A percentile compares a stretch with the other conserved stretches of the same genome.
phyloP scores from a whole-genome alignment of 257 asterid genomes.

The Voacanga thouarsii region DNA sequence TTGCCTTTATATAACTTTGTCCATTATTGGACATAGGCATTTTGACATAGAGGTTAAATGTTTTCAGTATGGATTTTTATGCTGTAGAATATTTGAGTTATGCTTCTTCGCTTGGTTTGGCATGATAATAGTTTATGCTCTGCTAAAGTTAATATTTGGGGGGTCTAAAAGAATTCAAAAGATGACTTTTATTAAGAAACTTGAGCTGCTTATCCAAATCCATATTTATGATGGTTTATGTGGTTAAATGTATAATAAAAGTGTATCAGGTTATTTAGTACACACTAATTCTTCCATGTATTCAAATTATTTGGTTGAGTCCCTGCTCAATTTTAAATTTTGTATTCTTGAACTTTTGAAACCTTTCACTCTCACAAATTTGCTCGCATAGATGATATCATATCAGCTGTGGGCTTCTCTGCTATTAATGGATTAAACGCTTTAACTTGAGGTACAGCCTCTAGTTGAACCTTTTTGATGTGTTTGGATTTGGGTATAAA shows the following conservation, averaged over 20 bases:
- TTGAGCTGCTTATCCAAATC: neutral
- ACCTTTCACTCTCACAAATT: neutral
- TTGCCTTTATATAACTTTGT: neutral
- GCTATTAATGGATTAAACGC: neutral
- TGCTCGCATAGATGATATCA: neutral
- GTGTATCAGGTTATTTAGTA: too few species aligned
- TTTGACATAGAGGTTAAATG: neutral
- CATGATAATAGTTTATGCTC: neutral
- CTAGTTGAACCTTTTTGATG: neutral
- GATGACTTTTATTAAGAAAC: neutral
- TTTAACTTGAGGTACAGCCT: neutral
- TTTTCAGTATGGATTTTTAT: neutral
- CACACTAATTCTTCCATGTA: neutral
- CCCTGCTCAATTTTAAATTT: neutral
- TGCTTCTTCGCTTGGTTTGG: neutral
- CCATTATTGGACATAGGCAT: neutral
- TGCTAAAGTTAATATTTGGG: neutral
- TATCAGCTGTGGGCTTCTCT: neutral
- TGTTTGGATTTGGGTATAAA: too few species aligned
- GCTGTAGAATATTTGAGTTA: neutral
- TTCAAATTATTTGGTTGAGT: neutral
- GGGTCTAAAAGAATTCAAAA: neutral
- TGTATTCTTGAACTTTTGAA: neutral
- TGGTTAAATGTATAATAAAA: neutral
- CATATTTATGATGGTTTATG: neutral